These are phyloP conservation scores for Hortiboletus rubellus DNA, from an alignment of 1,284 basidiomycete species.

Conservation along the genomic window DNA sequence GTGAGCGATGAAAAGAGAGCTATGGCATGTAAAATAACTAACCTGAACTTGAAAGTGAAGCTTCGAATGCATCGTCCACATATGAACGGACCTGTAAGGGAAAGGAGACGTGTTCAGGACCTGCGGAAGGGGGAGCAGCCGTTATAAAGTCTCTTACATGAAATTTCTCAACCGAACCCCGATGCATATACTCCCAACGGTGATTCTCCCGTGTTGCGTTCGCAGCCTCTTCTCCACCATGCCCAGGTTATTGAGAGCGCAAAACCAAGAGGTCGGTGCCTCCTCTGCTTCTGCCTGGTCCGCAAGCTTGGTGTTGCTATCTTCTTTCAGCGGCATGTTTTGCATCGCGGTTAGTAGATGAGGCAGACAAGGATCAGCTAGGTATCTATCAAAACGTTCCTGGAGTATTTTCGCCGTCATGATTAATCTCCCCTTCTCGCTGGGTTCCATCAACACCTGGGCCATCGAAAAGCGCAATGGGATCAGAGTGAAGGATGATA, in stretches of 20 bases:
- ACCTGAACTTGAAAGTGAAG: slow-evolving; percentile 19
- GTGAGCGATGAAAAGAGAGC: too few species aligned
- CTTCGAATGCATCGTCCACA: slow-evolving; percentile 24
- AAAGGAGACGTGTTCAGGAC: neutral
- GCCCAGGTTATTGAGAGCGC: slow-evolving; percentile 20
- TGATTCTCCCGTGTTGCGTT: slow-evolving; percentile 4
- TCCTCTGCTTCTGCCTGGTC: too few species aligned
- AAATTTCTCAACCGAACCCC: slow-evolving; percentile 7
- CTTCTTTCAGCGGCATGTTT: neutral
- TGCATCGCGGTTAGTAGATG: slow-evolving; percentile 1
- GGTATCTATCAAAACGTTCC: slow-evolving; percentile 17
- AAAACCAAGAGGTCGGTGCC: slow-evolving; percentile 3
- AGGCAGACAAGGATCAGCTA: slow-evolving; percentile 19
- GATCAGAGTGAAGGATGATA: slow-evolving; percentile 14
- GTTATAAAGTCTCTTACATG: slow-evolving; percentile 9
- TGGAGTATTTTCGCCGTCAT: slow-evolving; percentile 12
- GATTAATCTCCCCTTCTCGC: slow-evolving; percentile 19
- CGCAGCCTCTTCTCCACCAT: slow-evolving; percentile 15
- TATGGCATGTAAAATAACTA: neutral
- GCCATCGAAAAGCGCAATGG: slow-evolving; percentile 24
- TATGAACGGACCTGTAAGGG: slow-evolving; percentile 12
- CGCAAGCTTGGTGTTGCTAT: too few species aligned
- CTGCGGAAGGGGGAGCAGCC: neutral
- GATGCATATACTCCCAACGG: slow-evolving; percentile 2
- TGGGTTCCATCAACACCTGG: slow-evolving; percentile 3